Evolutionary conservation across 1,284 basidiomycete genomes (phyloP).

Genomic region (Cutaneotrichosporon mucoides): DNA sequence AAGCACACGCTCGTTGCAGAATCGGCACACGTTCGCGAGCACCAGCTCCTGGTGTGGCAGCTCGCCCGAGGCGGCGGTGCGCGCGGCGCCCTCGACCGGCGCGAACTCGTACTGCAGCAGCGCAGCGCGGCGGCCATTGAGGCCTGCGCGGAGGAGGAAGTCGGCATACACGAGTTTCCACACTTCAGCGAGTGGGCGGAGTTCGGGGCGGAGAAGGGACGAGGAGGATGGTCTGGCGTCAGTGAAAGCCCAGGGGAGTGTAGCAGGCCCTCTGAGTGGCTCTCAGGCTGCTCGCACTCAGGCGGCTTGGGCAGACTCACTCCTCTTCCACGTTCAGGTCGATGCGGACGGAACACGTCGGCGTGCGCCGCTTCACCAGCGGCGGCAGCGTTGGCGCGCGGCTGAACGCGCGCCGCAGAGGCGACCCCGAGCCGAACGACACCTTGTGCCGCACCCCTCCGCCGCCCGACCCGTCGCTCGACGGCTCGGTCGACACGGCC

Average conservation of each 20-base stretch:
- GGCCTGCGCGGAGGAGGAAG: constrained; percentile 64
- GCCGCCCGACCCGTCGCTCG: background rate
- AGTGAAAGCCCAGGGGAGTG: too few species aligned
- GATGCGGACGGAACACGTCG: constrained; percentile 25
- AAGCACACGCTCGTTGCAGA: constrained; percentile 9
- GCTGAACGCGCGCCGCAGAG: constrained; percentile 20
- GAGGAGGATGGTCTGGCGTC: constrained; percentile 22
- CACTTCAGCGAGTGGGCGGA: constrained; percentile 30
- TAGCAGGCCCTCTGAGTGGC: too few species aligned
- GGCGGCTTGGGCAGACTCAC: constrained; percentile 15
- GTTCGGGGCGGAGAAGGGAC: constrained; percentile 26
- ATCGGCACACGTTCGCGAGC: constrained; percentile 14
- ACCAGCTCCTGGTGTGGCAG: constrained; percentile 6
- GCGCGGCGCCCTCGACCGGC: background rate
- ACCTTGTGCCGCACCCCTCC: constrained; percentile 15
- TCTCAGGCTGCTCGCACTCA: background rate
- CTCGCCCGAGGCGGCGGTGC: constrained; percentile 14
- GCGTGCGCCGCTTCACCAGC: constrained; percentile 8
- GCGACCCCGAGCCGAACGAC: constrained; percentile 28
- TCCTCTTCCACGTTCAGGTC: constrained; percentile 26
- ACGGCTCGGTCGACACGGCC: background rate
- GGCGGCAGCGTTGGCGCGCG: background rate
- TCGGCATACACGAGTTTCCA: constrained; percentile 63
- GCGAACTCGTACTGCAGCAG: constrained; percentile 59
- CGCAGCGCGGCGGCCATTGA: constrained; percentile 64